phyloP scores from a whole-genome alignment of 495 filamentous ascomycete genomes.

The Penicillium soppii region DNA sequence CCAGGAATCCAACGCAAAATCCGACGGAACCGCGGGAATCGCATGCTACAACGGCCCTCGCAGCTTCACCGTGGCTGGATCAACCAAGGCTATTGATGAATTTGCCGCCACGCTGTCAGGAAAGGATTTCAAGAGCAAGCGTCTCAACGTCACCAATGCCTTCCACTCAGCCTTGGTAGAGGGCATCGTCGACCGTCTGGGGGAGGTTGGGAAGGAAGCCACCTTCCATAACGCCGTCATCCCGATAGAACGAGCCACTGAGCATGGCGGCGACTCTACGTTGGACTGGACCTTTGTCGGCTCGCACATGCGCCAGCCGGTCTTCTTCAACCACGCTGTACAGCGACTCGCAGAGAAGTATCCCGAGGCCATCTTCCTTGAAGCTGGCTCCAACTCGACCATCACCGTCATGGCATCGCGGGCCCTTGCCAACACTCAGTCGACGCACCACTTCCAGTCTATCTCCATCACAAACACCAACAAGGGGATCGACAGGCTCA shows the following conservation, averaged over 20 bases:
- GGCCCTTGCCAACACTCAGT: too few relatives aligned
- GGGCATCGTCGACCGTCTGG: slow-evolving; percentile 31
- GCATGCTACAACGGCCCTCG: slow-evolving; percentile 52
- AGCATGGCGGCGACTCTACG: slow-evolving; percentile 12
- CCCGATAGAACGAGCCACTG: slow-evolving; percentile 33
- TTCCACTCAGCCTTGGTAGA: slow-evolving; percentile 53
- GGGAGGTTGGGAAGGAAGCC: slow-evolving; percentile 21
- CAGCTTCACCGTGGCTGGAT: slow-evolving; percentile 47
- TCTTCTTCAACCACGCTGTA: slow-evolving; percentile 51
- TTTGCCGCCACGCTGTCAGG: background rate
- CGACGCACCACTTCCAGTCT: too few relatives aligned
- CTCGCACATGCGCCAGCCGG: slow-evolving; percentile 49
- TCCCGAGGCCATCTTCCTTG: slow-evolving; percentile 42
- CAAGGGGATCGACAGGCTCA: slow-evolving; percentile 29
- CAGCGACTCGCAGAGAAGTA: slow-evolving; percentile 37
- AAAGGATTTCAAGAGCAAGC: slow-evolving; percentile 31
- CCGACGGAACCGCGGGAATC: slow-evolving; percentile 23
- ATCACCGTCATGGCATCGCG: slow-evolving; percentile 46
- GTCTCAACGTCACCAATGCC: slow-evolving; percentile 48
- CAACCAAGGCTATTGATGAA: slow-evolving; percentile 32
- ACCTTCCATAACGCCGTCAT: slow-evolving; percentile 31
- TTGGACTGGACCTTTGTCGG: slow-evolving; percentile 39
- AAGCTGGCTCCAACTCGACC: slow-evolving; percentile 51
- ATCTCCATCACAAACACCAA: slow-evolving; percentile 36
- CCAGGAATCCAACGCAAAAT: background rate